Evolutionary conservation across 225 moss, liverwort and hornwort genomes (phyloP).

Genomic region (Sphagnum tenellum): DNA sequence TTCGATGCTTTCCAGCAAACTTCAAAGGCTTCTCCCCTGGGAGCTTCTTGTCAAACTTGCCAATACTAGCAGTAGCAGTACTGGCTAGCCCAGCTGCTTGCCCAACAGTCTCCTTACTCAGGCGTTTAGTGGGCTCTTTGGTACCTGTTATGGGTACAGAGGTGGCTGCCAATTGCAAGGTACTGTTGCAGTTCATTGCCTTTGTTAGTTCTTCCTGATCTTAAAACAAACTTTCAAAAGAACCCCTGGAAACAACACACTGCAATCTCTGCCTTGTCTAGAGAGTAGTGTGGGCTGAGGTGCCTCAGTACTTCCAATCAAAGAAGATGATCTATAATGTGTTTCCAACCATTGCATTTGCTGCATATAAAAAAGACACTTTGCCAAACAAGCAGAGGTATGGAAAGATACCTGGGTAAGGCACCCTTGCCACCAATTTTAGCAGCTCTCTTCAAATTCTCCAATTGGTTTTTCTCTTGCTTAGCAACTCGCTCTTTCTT

Average conservation of each 20-base stretch:
- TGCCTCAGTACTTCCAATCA: too few relatives aligned
- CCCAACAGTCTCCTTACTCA: slow-evolving; percentile 74
- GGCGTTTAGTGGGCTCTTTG: slow-evolving; percentile 54
- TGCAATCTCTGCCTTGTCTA: too few relatives aligned
- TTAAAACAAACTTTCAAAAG: too few relatives aligned
- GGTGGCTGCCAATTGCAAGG: slow-evolving; percentile 91
- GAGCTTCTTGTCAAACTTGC: slow-evolving; percentile 90
- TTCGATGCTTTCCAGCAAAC: slow-evolving; percentile 53
- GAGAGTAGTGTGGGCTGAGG: too few relatives aligned
- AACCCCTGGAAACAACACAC: too few relatives aligned
- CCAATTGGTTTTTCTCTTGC: slow-evolving; percentile 79
- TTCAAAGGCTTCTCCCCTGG: slow-evolving; percentile 81
- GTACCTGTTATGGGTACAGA: slow-evolving; percentile 85
- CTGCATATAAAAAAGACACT: too few relatives aligned
- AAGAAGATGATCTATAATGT: too few relatives aligned
- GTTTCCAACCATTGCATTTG: too few relatives aligned
- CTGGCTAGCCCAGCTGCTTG: slow-evolving; percentile 89
- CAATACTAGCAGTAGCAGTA: slow-evolving; percentile 95
- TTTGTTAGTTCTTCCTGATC: too few relatives aligned
- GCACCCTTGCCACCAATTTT: slow-evolving; percentile 94
- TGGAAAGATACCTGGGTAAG: slow-evolving; percentile 58
- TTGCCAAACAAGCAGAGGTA: too few relatives aligned
- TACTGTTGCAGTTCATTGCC: slow-evolving; percentile 27
- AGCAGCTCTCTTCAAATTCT: slow-evolving; percentile 88
- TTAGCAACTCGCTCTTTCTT: slow-evolving; percentile 78